Base-by-base conservation (phyloP, 805 yeast species). In the Ogataea nitratoaversa region DNA sequence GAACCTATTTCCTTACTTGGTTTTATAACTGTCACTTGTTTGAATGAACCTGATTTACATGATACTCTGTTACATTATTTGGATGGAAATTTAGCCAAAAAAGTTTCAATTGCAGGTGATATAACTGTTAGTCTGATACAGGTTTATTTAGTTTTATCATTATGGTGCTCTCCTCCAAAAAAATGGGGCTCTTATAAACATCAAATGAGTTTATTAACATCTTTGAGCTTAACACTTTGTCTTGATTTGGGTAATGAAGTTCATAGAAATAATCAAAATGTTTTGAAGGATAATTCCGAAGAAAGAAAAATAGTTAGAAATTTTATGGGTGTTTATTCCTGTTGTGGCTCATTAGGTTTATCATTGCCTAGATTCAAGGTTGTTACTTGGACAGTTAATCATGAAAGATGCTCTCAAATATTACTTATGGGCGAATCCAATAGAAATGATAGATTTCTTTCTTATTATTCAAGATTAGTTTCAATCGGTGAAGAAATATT, bases 121-220 rank as follows among this genome's bases (percentile, higher is more conserved):
- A 65, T 74, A 37, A 59, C 71, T 3, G 65, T 60, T 33, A 65
- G 60, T 43, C 50, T 70, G 34, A 67, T 75, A 18, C 69, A 67
- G 38, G 59, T 68, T 1, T 72, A 72, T 44, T 49, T 73, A 40
- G 62, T 72, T 1, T 51, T 74, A 9, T 71, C 78, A 5, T 49
- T 72, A 6, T 76, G 82, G 82, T 69, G 72, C 36, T 62, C 74
- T 3, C 79, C 80, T 1, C 77, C 79, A 6, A 61, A 66, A 27
- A 67, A 65, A 47, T 66, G 73, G 63, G 78, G 78, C 11, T 72
- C 76, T 18, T 76, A 68, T 55, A 73, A 70, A 43, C 76, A 72
- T 51, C 79, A 74, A 49, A 63, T 76, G 56, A 68, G 70, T 47
- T 52, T 74, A 19, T 49, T 76, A 46, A 65, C 67, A 34, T 74